phyloP scores from a whole-genome alignment of 1,284 basidiomycete species.

The Ustilago xerochloae region DNA sequence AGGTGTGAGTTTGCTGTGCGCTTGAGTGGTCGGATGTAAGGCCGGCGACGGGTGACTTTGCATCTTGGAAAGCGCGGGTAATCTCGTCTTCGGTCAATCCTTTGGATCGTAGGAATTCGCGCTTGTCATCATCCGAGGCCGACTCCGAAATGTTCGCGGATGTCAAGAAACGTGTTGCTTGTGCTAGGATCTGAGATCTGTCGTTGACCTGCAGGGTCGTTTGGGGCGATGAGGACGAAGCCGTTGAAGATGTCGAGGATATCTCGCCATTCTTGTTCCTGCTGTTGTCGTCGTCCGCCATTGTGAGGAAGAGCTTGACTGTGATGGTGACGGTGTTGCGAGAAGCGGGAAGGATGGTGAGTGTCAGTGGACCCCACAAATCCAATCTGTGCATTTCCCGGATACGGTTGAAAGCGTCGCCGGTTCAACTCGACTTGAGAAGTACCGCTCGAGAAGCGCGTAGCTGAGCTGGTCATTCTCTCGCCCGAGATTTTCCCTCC shows the following conservation, averaged over 20 bases:
- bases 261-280: constrained; percentile 9
- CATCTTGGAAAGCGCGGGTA: constrained; percentile 50
- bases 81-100: constrained; percentile 61
- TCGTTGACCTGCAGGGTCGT: constrained; percentile 4
- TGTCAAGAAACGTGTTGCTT: constrained; percentile 64
- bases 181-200: constrained; percentile 49
- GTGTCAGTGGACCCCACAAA: constrained; percentile 11
- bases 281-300: constrained; percentile 26
- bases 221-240: not conserved
- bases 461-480: constrained; percentile 4
- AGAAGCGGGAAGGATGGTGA: not conserved
- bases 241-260: constrained; percentile 8
- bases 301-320: not conserved
- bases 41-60: constrained; percentile 47
- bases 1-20: not conserved
- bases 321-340: not conserved
- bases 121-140: constrained; percentile 42
- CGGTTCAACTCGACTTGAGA: not conserved
- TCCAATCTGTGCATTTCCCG: not conserved
- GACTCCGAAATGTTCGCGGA: constrained; percentile 45
- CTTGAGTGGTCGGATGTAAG: not conserved
- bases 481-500: constrained; percentile 17
- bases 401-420: constrained; percentile 32
- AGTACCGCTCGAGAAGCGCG: not conserved
- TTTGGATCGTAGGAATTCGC: constrained; percentile 57